These are phyloP conservation scores for Ecytonucleospora hepatopenaei DNA, from an alignment of 371 early-diverging fungal genomes.

Conservation along the genomic window DNA sequence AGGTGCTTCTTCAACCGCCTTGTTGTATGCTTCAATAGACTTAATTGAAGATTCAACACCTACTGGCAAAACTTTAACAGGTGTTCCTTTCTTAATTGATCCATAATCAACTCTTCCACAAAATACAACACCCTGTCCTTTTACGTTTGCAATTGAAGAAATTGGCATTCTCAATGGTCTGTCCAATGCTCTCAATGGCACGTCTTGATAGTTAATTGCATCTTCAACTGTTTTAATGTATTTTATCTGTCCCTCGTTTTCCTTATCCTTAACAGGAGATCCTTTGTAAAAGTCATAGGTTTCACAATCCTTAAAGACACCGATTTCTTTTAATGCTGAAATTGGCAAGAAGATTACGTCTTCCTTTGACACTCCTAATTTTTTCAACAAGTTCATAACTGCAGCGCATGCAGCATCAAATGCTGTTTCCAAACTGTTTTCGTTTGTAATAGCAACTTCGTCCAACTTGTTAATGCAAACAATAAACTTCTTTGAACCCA, in stretches of 20 bases:
- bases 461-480: conserved; percentile 98
- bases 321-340: conserved; percentile 81
- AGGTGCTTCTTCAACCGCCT: conserved; percentile 24
- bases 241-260: conserved; percentile 60
- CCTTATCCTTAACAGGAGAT: conserved; percentile 47
- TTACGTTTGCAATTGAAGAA: conserved; percentile 79
- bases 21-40: conserved; percentile 54
- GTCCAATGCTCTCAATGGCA: conserved; percentile 77
- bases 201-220: conserved; percentile 78
- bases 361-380: conserved; percentile 75
- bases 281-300: conserved; percentile 60
- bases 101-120: conserved; percentile 95
- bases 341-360: conserved; percentile 71
- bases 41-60: conserved; percentile 46
- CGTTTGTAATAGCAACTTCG: conserved; percentile 60
- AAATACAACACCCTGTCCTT: conserved; percentile 91
- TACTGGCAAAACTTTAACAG: conserved; percentile 60
- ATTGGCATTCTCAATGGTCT: conserved; percentile 91
- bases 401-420: conserved; percentile 88
- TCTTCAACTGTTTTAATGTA: conserved; percentile 76
- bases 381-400: conserved; percentile 78
- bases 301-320: conserved; percentile 67
- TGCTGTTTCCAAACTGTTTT: not conserved
- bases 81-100: conserved; percentile 72
- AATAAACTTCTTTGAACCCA: conserved; percentile 80